Evolutionary conservation across 805 yeast genomes (phyloP).

Genomic region (Starmerella floricola): DNA sequence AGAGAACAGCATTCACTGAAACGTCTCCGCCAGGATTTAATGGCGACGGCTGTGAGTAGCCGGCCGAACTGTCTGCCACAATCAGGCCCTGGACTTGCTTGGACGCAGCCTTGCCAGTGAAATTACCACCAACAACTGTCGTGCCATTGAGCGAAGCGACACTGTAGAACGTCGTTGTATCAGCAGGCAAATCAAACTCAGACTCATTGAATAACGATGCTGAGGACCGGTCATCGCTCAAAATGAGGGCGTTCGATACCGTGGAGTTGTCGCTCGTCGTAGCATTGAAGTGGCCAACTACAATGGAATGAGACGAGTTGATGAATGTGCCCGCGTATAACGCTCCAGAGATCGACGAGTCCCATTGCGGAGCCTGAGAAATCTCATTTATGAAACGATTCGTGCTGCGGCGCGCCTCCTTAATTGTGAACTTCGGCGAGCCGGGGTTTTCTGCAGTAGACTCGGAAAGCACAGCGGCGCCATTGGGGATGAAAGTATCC

Average conservation of each 20-base stretch:
- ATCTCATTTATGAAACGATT: too few relatives aligned
- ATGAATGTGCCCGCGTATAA: constrained; percentile 32
- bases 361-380: background rate
- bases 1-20: constrained; percentile 1
- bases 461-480: constrained; percentile 1
- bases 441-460: background rate
- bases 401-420: background rate
- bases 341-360: constrained; percentile 8
- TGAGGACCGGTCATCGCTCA: background rate
- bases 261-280: constrained; percentile 22
- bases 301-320: constrained; percentile 39
- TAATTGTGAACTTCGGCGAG: background rate
- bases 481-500: background rate
- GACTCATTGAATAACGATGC: background rate
- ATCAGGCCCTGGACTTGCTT: constrained; percentile 3
- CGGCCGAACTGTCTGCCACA: too few relatives aligned
- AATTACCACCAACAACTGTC: constrained; percentile 16
- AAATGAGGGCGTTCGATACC: constrained; percentile 26
- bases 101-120: background rate
- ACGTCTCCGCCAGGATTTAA: constrained; percentile 2
- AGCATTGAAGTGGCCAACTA: constrained; percentile 49
- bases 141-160: constrained; percentile 15
- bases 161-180: background rate
- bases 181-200: background rate
- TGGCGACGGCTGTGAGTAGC: constrained; percentile 14